Base-by-base conservation (phyloP, 2,329 filamentous ascomycete species). In the Paramyrothecium sp. region DNA sequence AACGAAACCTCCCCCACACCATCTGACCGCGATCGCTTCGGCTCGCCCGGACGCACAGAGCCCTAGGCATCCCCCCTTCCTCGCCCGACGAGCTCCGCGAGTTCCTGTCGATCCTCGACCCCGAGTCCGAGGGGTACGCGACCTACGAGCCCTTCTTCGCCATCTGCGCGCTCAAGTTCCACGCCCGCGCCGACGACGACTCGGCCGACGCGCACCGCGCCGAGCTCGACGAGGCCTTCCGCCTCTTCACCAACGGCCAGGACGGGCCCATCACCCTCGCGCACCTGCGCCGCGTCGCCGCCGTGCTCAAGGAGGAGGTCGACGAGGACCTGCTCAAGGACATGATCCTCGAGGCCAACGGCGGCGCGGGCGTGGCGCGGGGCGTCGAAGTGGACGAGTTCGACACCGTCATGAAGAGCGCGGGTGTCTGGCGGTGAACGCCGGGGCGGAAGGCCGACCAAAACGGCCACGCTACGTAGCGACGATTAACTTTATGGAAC, bases 281-380 rank as follows among this genome's bases (percentile, higher is more conserved):
- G 17, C 89, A 96, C 74, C 75, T 99, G 69, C 85, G 86, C 69
- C 82, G 89, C 67, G 88, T 97, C 55, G 92, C 93, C 47, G 86
- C 85, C 64, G 85, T 91, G 65, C 76, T 99, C 66, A 91, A 92
- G 74, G 92, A 97, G 75, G 91, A 88, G 60, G 88, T 96, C 22
- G 85, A 86, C 58, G 95, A 98, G 67, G 88, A 91, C 52, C 75
- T 96, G 69, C 77, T 99, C 69, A 86, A 85, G 76, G 92, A 97
- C 77, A 99, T 99, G 95, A 89, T 99, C 57, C 78, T 92, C 52
- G 94, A 98, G 79, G 95, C 94, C 52, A 97, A 96, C 73, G 91
- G 90, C 3, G 92, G 91, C 2, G 86, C 82, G 3, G 88, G 89
- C 17, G 83, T 90, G 12, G 84, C 80, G 41, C 83, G 79, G 56